These are phyloP conservation scores for Trametes sanguinea DNA, from an alignment of 768 basidiomycete genomes.

Conservation along the genomic window DNA sequence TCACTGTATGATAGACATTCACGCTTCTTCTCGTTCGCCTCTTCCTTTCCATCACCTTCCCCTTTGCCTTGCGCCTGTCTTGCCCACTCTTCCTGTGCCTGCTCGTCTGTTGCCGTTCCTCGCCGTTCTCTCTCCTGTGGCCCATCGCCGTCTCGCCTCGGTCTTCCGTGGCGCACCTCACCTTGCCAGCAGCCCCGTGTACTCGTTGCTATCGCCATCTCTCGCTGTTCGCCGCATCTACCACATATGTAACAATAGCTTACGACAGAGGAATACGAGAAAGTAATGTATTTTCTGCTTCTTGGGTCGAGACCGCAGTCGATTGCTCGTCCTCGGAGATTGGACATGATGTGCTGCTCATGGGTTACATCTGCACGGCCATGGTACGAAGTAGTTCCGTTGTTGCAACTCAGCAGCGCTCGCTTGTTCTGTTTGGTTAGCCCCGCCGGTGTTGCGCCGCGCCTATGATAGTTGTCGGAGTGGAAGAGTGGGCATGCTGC, in stretches of 20 bases:
- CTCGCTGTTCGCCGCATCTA: conserved; percentile 31
- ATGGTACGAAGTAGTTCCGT: not conserved
- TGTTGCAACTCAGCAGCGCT: not conserved
- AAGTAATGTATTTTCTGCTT: conserved; percentile 25
- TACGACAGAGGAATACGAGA: conserved; percentile 29
- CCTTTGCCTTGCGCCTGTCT: not conserved
- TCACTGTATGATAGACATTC: conserved; percentile 28
- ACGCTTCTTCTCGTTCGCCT: not conserved
- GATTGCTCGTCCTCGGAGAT: no score
- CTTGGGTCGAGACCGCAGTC: not conserved
- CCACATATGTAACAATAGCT: conserved; percentile 29
- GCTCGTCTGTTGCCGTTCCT: conserved; percentile 13
- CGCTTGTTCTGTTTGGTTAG: not conserved
- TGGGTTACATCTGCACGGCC: not conserved
- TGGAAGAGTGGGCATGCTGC: not conserved
- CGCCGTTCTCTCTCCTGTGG: not conserved
- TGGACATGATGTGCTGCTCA: not conserved
- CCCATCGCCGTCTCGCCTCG: conserved; percentile 10
- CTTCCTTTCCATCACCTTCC: conserved; percentile 1
- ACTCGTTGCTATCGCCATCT: conserved; percentile 31
- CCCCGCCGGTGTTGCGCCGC: not conserved
- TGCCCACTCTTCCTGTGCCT: conserved; percentile 15
- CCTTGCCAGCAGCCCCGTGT: conserved; percentile 25
- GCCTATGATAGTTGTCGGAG: not conserved
- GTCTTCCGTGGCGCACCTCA: conserved; percentile 10